phyloP scores from a whole-genome alignment of 1,139 yeast species.

The Magnusiomyces fungicola region DNA sequence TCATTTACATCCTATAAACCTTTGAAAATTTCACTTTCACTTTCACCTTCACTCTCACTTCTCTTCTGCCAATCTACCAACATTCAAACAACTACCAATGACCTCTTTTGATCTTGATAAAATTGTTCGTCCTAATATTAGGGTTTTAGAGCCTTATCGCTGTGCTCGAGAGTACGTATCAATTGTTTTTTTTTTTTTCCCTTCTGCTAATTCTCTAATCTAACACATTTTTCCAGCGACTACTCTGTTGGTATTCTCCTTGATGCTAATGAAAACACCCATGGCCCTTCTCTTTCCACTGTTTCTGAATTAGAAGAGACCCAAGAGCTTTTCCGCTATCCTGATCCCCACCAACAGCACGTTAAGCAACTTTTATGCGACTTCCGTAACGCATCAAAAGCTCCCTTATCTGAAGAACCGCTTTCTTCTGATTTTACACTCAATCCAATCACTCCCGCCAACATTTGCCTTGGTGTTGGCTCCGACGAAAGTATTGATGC shows the following conservation, averaged over 20 bases:
- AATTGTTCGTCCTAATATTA: constrained; percentile 77
- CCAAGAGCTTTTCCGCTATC: constrained; percentile 73
- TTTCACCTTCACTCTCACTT: too few relatives aligned
- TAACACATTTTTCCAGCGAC: constrained; percentile 36
- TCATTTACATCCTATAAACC: too few relatives aligned
- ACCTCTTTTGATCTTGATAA: constrained; percentile 48
- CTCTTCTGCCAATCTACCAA: not conserved
- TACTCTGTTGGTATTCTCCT: constrained; percentile 76
- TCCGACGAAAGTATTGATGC: constrained; percentile 95
- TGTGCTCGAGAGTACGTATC: constrained; percentile 74
- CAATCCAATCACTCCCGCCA: constrained; percentile 46
- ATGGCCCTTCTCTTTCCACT: constrained; percentile 66
- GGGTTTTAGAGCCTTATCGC: constrained; percentile 75
- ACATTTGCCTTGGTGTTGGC: constrained; percentile 91
- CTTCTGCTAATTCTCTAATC: constrained; percentile 2
- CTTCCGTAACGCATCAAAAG: constrained; percentile 48
- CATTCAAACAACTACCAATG: constrained; percentile 16
- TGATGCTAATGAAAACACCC: constrained; percentile 95
- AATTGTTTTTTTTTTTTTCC: too few relatives aligned
- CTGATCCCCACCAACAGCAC: constrained; percentile 91
- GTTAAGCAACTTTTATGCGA: constrained; percentile 65
- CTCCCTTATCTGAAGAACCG: constrained; percentile 28
- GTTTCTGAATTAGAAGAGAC: constrained; percentile 33
- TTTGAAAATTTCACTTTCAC: too few relatives aligned
- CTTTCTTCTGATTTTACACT: constrained; percentile 17